Base-by-base conservation (phyloP, 345 rosid species). In the Populus alba region DNA sequence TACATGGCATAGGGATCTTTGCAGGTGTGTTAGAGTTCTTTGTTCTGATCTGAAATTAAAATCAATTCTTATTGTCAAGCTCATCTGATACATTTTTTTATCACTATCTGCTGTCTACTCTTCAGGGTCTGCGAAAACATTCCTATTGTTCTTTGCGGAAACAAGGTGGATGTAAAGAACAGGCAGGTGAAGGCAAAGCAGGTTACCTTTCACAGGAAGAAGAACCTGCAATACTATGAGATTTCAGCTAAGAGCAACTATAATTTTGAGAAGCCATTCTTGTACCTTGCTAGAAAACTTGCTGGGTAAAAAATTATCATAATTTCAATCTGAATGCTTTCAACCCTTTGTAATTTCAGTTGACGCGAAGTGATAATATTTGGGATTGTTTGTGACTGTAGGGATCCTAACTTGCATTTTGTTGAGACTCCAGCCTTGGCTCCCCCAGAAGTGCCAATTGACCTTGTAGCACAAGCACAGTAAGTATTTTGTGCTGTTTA, bases 181-280 rank as follows among this genome's bases (percentile, higher is more conserved):
- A 91, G 98, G 92, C 98, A 91, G 75, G 97, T 94, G 10, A 92
- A 94, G 88, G 97, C 97, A 3, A 92, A 94, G 81, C 95, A 92
- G 78, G 97, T 92, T 1, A 94, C 97, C 0, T 92, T 91, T 89
- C 97, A 92, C 91, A 88, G 97, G 90, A 91, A 94, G 92, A 94
- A 92, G 89, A 92, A 92, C 78, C 88, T 94, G 2, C 97, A 91
- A 75, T 94, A 94, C 86, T 94, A 94, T 55, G 97, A 94, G 78
- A 94, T 94, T 4, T 94, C 98, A 1, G 98, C 98, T 11, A 94
- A 94, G 91, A 94, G 97, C 68, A 94, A 94, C 85, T 92, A 92
- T 86, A 94, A 92, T 63, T 92, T 94, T 13, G 98, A 92, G 92
- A 92, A 94, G 78, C 98, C 97, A 6, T 94, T 92, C 88, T 81